These are phyloP conservation scores for Pholiota microspora DNA, from an alignment of 768 basidiomycete genomes.

Conservation along the genomic window DNA sequence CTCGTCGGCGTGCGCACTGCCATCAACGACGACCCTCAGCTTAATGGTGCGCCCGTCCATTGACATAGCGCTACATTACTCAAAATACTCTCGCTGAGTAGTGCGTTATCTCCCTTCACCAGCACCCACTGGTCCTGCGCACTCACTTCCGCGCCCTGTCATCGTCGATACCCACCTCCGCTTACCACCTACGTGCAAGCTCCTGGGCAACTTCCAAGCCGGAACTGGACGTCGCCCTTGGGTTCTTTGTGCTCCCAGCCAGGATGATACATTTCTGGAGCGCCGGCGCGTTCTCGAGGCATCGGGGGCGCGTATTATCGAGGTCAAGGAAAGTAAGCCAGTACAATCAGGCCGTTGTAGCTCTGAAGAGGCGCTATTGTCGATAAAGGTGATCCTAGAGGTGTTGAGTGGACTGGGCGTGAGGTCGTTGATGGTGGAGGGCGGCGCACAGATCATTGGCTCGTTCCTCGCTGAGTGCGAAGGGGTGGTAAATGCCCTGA, in stretches of 20 bases:
- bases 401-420: slow-evolving; percentile 57
- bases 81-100: slow-evolving; percentile 20
- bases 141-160: slow-evolving; percentile 73
- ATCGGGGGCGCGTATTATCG: slow-evolving; percentile 67
- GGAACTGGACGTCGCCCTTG: slow-evolving; percentile 69
- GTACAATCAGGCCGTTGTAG: no score
- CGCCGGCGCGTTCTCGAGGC: slow-evolving; percentile 47
- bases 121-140: slow-evolving; percentile 28
- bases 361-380: slow-evolving; percentile 7
- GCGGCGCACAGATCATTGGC: slow-evolving; percentile 80
- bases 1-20: slow-evolving; percentile 89
- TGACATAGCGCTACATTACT: background rate
- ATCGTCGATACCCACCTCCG: slow-evolving; percentile 79
- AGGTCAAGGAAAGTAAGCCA: slow-evolving; percentile 29
- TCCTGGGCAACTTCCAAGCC: slow-evolving; percentile 60
- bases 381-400: slow-evolving; percentile 48
- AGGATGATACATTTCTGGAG: slow-evolving; percentile 23
- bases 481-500: slow-evolving; percentile 62
- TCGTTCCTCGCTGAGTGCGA: slow-evolving; percentile 56
- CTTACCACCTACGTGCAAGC: slow-evolving; percentile 62
- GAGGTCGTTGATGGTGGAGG: slow-evolving; percentile 90
- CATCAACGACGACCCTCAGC: slow-evolving; percentile 88
- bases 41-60: slow-evolving; percentile 67
- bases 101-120: slow-evolving; percentile 55
- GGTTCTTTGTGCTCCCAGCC: slow-evolving; percentile 51